Evolutionary conservation across 306 rosid species (phyloP).

Genomic region (cucumber (Cucumis sativus)): Cucumber_9930_V3 NC_026658.2:7823001-7823500

Average conservation of each 20-base stretch:
- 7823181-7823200: not conserved
- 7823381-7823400: constrained; percentile 5
- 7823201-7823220: not conserved
- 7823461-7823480: not conserved
- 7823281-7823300: not conserved
- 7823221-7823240: not conserved
- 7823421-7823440: not conserved
- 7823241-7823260: not conserved
- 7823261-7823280: not conserved
- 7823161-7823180: not conserved
- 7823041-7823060: not conserved
- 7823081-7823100: not conserved
- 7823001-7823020: not conserved
- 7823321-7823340: not conserved
- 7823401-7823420: not conserved
- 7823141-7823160: not conserved
- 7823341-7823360: not conserved
- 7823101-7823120: not conserved
- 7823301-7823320: not conserved
- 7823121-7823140: constrained; percentile 1
- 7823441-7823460: not conserved
- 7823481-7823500: too few relatives aligned
- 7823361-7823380: not conserved
- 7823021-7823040: not conserved
- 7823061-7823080: not conserved